A percentile compares a stretch with the other conserved stretches of the same genome.
Conservation (phyloP, 495 filamentous ascomycete species). For the Clohesyomyces aquaticus region DNA sequence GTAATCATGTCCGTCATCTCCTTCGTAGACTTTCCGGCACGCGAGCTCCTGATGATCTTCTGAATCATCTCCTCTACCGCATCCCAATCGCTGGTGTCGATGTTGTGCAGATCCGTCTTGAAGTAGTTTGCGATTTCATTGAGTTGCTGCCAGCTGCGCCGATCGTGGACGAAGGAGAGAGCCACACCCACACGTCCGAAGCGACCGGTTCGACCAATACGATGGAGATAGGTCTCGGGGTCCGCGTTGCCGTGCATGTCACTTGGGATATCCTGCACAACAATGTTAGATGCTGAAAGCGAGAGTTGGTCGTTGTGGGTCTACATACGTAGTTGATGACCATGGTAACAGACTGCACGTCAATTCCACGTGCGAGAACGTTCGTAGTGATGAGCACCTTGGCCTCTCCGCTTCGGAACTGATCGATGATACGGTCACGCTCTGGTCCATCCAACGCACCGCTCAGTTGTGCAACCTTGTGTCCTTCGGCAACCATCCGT, state of each 20-base stretch:
- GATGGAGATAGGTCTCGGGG: conserved; percentile 93
- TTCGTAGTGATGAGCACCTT: conserved; percentile 99
- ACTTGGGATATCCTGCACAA: conserved; percentile 62
- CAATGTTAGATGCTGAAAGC: conserved; percentile 10
- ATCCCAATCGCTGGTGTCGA: conserved; percentile 81
- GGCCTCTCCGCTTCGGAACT: conserved; percentile 80
- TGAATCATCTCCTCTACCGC: conserved; percentile 79
- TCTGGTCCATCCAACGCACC: conserved; percentile 80
- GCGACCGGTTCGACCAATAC: conserved; percentile 94
- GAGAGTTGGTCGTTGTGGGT: background rate
- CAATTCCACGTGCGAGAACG: conserved; percentile 93
- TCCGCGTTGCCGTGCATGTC: conserved; percentile 60
- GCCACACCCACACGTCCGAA: conserved; percentile 97
- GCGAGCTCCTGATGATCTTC: conserved; percentile 77
- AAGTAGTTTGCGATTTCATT: conserved; percentile 76
- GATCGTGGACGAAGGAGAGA: conserved; percentile 86
- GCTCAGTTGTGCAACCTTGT: conserved; percentile 86
- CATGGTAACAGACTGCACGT: conserved; percentile 94
- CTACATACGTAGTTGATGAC: conserved; percentile 87
- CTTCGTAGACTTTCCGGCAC: conserved; percentile 61
- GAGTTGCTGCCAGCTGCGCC: conserved; percentile 73
- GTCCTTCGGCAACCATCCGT: conserved; percentile 84
- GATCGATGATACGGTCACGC: conserved; percentile 83
- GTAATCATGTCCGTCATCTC: conserved; percentile 39
- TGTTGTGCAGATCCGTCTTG: conserved; percentile 55